These are phyloP conservation scores for Pseudocercospora vitis DNA, from an alignment of 2,329 filamentous ascomycete genomes.

Conservation along the genomic window DNA sequence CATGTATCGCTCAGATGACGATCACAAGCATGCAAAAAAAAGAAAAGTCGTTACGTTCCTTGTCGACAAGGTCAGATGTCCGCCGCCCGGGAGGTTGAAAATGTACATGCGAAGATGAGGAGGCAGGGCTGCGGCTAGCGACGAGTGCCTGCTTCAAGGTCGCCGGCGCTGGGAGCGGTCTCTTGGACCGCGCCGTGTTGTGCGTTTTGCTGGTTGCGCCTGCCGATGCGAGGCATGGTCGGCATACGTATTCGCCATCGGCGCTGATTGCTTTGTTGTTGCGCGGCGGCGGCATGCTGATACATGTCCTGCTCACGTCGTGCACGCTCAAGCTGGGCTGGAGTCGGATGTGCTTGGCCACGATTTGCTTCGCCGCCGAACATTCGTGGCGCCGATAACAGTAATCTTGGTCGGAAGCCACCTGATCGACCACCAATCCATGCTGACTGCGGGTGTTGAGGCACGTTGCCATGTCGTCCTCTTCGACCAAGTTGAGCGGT, in stretches of 20 bases:
- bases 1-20: neutral
- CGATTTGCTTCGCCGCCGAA: conserved; percentile 24
- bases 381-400: conserved; percentile 32
- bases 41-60: conserved; percentile 2
- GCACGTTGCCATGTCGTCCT: conserved; percentile 17
- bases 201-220: conserved; percentile 22
- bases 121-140: conserved; percentile 1
- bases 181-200: conserved; percentile 27
- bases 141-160: conserved; percentile 34
- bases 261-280: conserved; percentile 14
- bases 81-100: neutral
- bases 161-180: conserved; percentile 25
- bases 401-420: conserved; percentile 31
- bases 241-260: conserved; percentile 32
- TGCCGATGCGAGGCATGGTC: conserved; percentile 30
- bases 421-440: conserved; percentile 31
- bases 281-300: conserved; percentile 10
- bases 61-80: neutral
- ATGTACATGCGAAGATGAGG: neutral
- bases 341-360: conserved; percentile 10
- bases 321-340: conserved; percentile 13
- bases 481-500: conserved; percentile 18
- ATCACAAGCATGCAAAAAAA: neutral
- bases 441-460: conserved; percentile 30
- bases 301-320: conserved; percentile 16